These are phyloP conservation scores for Fusarium sp. DNA, from an alignment of 2,329 filamentous ascomycete species.

Conservation along the genomic window DNA sequence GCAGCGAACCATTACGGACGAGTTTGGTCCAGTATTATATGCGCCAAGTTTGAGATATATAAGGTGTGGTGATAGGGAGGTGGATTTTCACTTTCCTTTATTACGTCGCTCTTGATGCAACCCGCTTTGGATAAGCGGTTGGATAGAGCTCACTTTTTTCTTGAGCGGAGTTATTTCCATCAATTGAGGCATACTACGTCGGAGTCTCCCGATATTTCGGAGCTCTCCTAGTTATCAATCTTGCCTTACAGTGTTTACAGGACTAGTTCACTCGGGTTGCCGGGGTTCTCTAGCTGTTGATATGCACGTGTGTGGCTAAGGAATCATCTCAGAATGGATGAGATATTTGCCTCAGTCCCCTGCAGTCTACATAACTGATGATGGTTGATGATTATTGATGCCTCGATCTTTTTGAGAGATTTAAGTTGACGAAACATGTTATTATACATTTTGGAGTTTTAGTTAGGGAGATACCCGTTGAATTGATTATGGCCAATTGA, in stretches of 20 bases:
- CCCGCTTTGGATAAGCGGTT: conserved; percentile 31
- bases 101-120: conserved; percentile 33
- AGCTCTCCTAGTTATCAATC: conserved; percentile 8
- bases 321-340: not conserved
- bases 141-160: conserved; percentile 34
- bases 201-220: conserved; percentile 32
- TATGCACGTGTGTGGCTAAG: conserved; percentile 18
- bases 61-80: conserved; percentile 30
- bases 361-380: not conserved
- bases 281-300: conserved; percentile 15
- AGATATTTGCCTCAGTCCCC: conserved; percentile 10
- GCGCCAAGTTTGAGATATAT: conserved; percentile 24
- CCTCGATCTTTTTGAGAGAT: not conserved
- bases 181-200: conserved; percentile 42
- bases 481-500: conserved; percentile 4
- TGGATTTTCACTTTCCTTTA: conserved; percentile 41
- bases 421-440: conserved; percentile 4
- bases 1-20: conserved; percentile 10
- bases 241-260: conserved; percentile 14
- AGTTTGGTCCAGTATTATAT: conserved; percentile 17
- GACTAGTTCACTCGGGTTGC: conserved; percentile 1
- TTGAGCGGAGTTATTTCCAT: conserved; percentile 41
- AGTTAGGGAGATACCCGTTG: conserved; percentile 15
- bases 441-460: conserved; percentile 18
- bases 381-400: conserved; percentile 1